Conservation (phyloP, 306 rosid genomes). For the Castanea mollissima region DNA sequence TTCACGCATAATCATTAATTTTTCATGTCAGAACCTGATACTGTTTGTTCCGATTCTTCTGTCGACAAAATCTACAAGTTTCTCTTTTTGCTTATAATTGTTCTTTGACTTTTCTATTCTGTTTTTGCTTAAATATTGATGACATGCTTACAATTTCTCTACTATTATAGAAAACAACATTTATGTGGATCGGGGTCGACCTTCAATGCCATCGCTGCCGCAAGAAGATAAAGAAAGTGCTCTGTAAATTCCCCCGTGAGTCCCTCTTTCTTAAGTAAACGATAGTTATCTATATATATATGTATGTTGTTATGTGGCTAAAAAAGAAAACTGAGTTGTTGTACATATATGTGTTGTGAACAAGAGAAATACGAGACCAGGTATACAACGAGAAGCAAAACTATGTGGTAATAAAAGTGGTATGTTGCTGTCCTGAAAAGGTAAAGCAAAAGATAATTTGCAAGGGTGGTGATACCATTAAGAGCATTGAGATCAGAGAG, state of each 20-base stretch:
- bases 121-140: background rate
- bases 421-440: conserved; percentile 39
- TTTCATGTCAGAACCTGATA: conserved; percentile 9
- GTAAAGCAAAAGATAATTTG: conserved; percentile 1
- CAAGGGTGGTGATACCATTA: conserved; percentile 30
- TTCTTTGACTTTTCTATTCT: background rate
- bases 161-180: conserved; percentile 39
- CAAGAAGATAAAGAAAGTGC: conserved; percentile 77
- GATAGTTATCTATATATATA: background rate
- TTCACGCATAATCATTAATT: background rate
- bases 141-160: background rate
- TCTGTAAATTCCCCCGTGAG: conserved; percentile 76
- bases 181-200: conserved; percentile 69
- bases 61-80: background rate
- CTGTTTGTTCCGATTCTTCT: background rate
- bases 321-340: conserved; percentile 28
- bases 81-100: background rate
- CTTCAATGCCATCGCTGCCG: conserved; percentile 66
- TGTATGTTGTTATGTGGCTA: background rate
- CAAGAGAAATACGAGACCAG: conserved; percentile 83
- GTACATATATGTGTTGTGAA: conserved; percentile 37
- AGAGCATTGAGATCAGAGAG: conserved; percentile 46
- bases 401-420: conserved; percentile 59
- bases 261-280: conserved; percentile 1
- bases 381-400: conserved; percentile 50